phyloP scores from a whole-genome alignment of 1,139 yeast species.

The Yamadazyma oceani region DNA sequence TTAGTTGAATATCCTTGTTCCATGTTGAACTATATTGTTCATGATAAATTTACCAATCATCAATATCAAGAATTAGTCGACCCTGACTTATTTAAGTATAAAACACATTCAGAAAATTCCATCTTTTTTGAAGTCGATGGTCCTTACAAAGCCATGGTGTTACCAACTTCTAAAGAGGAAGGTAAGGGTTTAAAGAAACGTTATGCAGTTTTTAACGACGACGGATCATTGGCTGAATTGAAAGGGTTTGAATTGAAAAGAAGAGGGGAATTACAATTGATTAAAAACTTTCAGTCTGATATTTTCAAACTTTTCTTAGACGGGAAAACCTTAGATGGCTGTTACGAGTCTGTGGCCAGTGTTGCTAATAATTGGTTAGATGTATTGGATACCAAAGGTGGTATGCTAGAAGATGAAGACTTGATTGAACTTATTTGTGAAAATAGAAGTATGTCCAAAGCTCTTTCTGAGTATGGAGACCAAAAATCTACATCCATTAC shows the following conservation, averaged over 20 bases:
- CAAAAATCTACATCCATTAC: conserved; percentile 96
- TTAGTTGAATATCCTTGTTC: conserved; percentile 91
- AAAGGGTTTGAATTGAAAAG: conserved; percentile 97
- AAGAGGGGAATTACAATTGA: conserved; percentile 92
- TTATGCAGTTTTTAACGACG: conserved; percentile 95
- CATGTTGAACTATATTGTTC: conserved; percentile 93
- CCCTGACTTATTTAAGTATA: conserved; percentile 64
- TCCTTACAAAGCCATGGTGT: conserved; percentile 95
- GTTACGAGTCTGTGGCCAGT: conserved; percentile 86
- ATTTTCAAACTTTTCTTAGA: conserved; percentile 88
- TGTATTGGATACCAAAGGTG: conserved; percentile 84
- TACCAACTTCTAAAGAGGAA: conserved; percentile 97
- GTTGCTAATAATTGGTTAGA: conserved; percentile 97
- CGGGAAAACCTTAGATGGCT: conserved; percentile 73
- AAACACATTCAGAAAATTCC: conserved; percentile 83
- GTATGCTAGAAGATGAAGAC: conserved; percentile 90
- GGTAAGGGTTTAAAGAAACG: conserved; percentile 95
- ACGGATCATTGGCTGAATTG: conserved; percentile 90
- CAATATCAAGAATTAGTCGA: conserved; percentile 90
- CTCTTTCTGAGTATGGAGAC: conserved; percentile 82
- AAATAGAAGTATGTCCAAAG: conserved; percentile 92
- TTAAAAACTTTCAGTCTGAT: conserved; percentile 94
- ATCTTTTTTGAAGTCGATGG: conserved; percentile 99
- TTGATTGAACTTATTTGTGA: conserved; percentile 93
- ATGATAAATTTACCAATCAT: conserved; percentile 85